These are phyloP conservation scores for Cladophialophora yegresii DNA, from an alignment of 2,329 filamentous ascomycete species.

Conservation along the genomic window DNA sequence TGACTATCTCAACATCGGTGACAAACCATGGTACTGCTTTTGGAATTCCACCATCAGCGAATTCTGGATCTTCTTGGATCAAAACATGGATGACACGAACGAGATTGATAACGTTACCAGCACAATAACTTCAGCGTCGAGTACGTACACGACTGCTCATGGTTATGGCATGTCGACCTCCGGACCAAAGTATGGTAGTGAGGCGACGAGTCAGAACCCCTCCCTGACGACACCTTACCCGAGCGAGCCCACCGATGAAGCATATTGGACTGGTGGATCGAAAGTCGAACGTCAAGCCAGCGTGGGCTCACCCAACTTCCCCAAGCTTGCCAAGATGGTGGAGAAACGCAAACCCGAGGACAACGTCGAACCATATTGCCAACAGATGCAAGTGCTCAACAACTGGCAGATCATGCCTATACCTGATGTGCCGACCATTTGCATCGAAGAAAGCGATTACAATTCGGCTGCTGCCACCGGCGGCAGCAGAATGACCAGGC, in stretches of 20 bases:
- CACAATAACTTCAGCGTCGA: slow-evolving; percentile 31
- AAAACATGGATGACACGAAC: slow-evolving; percentile 47
- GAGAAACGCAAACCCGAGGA: slow-evolving; percentile 59
- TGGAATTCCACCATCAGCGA: slow-evolving; percentile 70
- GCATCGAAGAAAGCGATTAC: slow-evolving; percentile 33
- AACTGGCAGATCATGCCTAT: slow-evolving; percentile 50
- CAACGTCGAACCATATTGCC: slow-evolving; percentile 56
- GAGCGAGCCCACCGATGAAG: slow-evolving; percentile 27
- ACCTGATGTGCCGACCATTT: slow-evolving; percentile 29
- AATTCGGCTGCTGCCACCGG: slow-evolving; percentile 10
- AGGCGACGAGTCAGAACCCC: slow-evolving; percentile 22
- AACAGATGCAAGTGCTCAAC: slow-evolving; percentile 63
- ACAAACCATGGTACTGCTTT: slow-evolving; percentile 69
- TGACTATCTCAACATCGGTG: slow-evolving; percentile 54
- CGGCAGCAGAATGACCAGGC: slow-evolving; percentile 11
- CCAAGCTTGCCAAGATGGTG: slow-evolving; percentile 65
- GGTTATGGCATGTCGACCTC: slow-evolving; percentile 2
- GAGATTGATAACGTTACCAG: slow-evolving; percentile 29
- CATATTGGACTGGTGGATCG: slow-evolving; percentile 27
- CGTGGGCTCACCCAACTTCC: slow-evolving; percentile 43
- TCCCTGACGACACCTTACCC: slow-evolving; percentile 35
- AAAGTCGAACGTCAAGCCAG: slow-evolving; percentile 31
- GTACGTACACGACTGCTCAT: slow-evolving; percentile 23
- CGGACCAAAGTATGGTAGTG: slow-evolving; percentile 10
- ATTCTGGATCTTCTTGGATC: slow-evolving; percentile 65